Conservation (phyloP, 768 basidiomycete genomes). For the Amanita phalloides region DNA sequence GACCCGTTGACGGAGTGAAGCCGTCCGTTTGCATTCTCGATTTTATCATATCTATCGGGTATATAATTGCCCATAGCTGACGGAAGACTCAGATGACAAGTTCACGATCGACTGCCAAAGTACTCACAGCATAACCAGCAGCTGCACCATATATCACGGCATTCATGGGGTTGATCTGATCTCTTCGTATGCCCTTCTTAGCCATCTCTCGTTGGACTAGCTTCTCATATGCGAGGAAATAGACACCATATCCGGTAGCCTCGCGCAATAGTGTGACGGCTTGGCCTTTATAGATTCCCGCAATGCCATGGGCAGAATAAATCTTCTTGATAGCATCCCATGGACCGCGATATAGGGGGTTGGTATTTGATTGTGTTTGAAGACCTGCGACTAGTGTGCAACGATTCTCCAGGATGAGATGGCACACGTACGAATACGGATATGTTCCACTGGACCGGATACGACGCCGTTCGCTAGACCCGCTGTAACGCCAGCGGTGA, state of each 20-base stretch:
- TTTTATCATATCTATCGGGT: conserved; percentile 95
- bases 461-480: conserved; percentile 89
- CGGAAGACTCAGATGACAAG: conserved; percentile 5
- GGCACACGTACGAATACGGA: conserved; percentile 72
- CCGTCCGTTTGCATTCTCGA: conserved; percentile 94
- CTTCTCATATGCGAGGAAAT: conserved; percentile 91
- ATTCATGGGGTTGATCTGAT: conserved; percentile 68
- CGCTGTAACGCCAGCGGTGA: conserved; percentile 70
- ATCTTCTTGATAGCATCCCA: conserved; percentile 86
- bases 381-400: conserved; percentile 43
- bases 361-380: conserved; percentile 79
- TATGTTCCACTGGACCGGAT: conserved; percentile 94
- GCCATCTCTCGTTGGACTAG: conserved; percentile 80
- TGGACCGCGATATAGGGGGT: conserved; percentile 74
- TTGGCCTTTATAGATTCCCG: conserved; percentile 91
- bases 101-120: background rate
- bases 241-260: conserved; percentile 72
- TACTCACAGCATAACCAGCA: conserved; percentile 81
- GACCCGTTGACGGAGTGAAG: conserved; percentile 61
- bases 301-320: conserved; percentile 58
- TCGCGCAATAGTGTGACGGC: conserved; percentile 80
- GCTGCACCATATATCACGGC: conserved; percentile 83
- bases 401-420: conserved; percentile 1
- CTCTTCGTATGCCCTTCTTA: conserved; percentile 57
- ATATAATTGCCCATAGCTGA: conserved; percentile 86